phyloP scores from a whole-genome alignment of 345 rosid genomes.

The Limnanthes douglasii region DNA sequence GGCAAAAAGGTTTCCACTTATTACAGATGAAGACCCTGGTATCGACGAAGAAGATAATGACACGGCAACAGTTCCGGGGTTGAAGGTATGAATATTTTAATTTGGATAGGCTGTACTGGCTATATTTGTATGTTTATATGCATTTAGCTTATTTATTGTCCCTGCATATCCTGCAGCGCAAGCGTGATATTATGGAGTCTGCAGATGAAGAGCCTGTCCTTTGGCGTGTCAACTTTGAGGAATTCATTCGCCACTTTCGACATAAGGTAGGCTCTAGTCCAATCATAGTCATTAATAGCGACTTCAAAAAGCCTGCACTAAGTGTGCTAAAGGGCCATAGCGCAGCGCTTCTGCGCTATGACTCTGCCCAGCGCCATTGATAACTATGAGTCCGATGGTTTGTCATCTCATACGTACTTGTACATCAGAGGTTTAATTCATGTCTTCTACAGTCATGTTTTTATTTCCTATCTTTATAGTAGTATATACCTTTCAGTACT shows the following conservation, averaged over 20 bases:
- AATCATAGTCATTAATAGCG: too few species aligned
- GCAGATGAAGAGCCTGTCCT: conserved; percentile 22
- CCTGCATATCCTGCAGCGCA: conserved; percentile 32
- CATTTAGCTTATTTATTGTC: conserved; percentile 4
- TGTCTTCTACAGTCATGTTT: too few species aligned
- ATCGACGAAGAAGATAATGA: conserved; percentile 16
- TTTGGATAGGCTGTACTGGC: conserved; percentile 1
- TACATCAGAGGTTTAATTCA: too few species aligned
- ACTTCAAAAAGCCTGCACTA: too few species aligned
- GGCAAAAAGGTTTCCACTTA: conserved; percentile 42
- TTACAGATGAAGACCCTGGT: conserved; percentile 14
- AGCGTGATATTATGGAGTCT: conserved; percentile 27
- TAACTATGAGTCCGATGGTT: too few species aligned
- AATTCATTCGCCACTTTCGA: conserved; percentile 49
- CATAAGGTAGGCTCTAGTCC: conserved; percentile 80
- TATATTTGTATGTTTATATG: conserved; percentile 8
- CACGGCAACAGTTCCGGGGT: conserved; percentile 20
- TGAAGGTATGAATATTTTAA: conserved; percentile 40
- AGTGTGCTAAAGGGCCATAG: too few species aligned
- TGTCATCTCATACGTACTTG: too few species aligned
- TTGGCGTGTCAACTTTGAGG: conserved; percentile 88
- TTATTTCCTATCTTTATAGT: too few species aligned
- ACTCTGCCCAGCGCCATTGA: too few species aligned
- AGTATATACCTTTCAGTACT: too few species aligned
- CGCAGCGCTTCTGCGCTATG: too few species aligned